Conservation (phyloP, 129 eudicot species). For the Flaveria robusta region DNA sequence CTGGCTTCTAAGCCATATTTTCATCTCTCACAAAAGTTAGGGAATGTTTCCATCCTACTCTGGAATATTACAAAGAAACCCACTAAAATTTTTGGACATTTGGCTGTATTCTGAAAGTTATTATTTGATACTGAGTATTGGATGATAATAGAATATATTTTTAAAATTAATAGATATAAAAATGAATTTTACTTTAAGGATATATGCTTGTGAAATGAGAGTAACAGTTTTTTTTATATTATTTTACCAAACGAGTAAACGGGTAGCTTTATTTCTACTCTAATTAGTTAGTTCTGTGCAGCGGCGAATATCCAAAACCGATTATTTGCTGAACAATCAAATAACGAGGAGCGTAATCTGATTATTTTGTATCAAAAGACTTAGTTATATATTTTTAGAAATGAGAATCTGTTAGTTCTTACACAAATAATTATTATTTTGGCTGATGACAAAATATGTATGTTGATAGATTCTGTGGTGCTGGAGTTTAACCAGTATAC, state of each 20-base stretch:
- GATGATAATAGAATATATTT: no score
- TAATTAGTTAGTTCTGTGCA: not conserved
- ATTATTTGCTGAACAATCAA: not conserved
- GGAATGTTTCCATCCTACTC: no score
- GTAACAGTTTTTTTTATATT: no score
- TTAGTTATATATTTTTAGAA: not conserved
- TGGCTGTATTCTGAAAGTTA: no score
- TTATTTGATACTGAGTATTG: no score
- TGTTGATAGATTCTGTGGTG: conserved; percentile 56
- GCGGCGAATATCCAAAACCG: not conserved
- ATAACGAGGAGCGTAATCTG: not conserved
- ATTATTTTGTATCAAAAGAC: not conserved
- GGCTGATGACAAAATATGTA: not conserved
- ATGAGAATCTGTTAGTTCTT: not conserved
- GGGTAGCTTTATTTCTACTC: not conserved
- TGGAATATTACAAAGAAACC: no score
- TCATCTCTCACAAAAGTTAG: no score
- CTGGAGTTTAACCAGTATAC: conserved; percentile 76
- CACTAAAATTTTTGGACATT: no score
- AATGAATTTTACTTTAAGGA: not conserved
- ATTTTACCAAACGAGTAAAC: not conserved
- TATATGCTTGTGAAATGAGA: not conserved
- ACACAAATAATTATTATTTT: not conserved
- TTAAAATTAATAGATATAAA: not conserved
- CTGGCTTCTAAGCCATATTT: no score